Conservation (phyloP, 73 alveolate species). For the Diophrys sp. region DNA sequence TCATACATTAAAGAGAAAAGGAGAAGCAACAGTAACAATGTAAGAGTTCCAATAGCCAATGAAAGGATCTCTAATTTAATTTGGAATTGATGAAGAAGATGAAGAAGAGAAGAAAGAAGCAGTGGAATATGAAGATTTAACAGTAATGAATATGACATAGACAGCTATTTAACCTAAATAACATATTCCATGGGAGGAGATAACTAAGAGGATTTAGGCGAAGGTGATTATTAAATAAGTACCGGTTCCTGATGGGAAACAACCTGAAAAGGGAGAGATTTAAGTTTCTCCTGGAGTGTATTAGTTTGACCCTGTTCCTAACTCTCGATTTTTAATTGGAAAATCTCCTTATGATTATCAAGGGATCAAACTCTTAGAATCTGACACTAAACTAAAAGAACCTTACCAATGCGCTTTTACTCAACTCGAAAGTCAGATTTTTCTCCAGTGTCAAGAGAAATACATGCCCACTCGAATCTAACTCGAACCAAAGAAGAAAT, state of each 20-base stretch:
- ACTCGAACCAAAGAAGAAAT: not conserved
- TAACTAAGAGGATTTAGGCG: not conserved
- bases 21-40: too few relatives aligned
- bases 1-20: too few relatives aligned
- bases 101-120: too few relatives aligned
- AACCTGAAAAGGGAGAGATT: not conserved
- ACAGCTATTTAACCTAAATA: too few relatives aligned
- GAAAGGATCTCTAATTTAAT: too few relatives aligned
- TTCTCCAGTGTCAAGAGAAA: not conserved
- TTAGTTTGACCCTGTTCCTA: not conserved
- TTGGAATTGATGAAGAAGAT: too few relatives aligned
- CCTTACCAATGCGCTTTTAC: not conserved
- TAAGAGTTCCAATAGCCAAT: too few relatives aligned
- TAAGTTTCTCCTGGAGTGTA: not conserved
- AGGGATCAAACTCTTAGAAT: not conserved
- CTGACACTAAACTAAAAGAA: not conserved
- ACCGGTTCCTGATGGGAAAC: not conserved
- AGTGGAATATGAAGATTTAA: too few relatives aligned
- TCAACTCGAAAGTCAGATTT: too few relatives aligned
- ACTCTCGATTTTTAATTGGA: not conserved
- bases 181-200: too few relatives aligned
- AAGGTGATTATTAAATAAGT: not conserved
- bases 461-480: not conserved
- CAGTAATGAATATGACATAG: too few relatives aligned
- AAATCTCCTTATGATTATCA: too few relatives aligned